These are phyloP conservation scores for Echria macrotheca DNA, from an alignment of 495 filamentous ascomycete species.

Conservation along the genomic window DNA sequence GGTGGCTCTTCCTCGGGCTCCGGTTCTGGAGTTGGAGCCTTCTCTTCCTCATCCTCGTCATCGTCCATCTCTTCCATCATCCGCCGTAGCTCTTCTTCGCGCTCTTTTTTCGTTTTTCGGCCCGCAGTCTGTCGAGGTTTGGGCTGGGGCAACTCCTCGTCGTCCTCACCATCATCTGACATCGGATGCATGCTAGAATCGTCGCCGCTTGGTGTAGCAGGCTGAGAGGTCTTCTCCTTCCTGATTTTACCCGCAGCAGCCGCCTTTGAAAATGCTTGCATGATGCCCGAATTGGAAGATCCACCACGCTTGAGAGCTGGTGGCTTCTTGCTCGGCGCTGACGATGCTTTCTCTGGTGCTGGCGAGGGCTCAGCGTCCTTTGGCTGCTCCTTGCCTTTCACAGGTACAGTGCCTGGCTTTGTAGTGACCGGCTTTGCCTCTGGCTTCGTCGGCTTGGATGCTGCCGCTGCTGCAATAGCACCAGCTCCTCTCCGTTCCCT, in stretches of 20 bases:
- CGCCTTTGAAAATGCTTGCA: slow-evolving; percentile 83
- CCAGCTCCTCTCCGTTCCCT: slow-evolving; percentile 30
- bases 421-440: slow-evolving; percentile 16
- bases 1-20: slow-evolving; percentile 29
- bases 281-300: slow-evolving; percentile 51
- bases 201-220: slow-evolving; percentile 41
- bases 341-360: slow-evolving; percentile 22
- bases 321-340: slow-evolving; percentile 35
- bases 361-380: slow-evolving; percentile 23
- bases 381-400: slow-evolving; percentile 32
- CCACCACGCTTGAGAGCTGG: slow-evolving; percentile 50
- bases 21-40: slow-evolving; percentile 13
- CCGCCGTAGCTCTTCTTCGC: slow-evolving; percentile 63
- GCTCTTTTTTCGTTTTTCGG: slow-evolving; percentile 60
- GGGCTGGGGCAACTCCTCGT: slow-evolving; percentile 47
- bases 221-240: slow-evolving; percentile 42
- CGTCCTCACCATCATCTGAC: slow-evolving; percentile 68
- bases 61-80: slow-evolving; percentile 88
- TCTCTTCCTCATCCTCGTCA: slow-evolving; percentile 24
- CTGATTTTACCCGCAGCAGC: slow-evolving; percentile 63
- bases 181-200: slow-evolving; percentile 57
- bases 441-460: slow-evolving; percentile 3
- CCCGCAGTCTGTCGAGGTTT: slow-evolving; percentile 29
- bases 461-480: slow-evolving; percentile 14
- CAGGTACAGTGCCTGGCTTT: slow-evolving; percentile 16